phyloP scores from a whole-genome alignment of 2,329 filamentous ascomycete genomes.

The Lasiodiplodia sp. region DNA sequence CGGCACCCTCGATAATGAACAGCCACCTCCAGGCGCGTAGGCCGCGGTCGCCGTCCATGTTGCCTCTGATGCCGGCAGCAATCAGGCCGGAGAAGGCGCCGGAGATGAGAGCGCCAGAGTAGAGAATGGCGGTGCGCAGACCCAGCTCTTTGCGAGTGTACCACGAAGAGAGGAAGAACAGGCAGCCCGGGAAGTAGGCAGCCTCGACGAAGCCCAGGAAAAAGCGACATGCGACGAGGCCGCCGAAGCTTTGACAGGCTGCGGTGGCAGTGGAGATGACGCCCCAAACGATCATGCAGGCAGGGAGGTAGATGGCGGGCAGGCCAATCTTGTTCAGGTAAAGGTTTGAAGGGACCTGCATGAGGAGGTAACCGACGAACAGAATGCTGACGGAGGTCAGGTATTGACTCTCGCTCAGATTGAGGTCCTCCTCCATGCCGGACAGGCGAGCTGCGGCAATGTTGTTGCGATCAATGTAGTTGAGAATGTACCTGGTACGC shows the following conservation, averaged over 20 bases:
- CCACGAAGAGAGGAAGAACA: slow-evolving; percentile 71
- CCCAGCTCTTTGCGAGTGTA: slow-evolving; percentile 74
- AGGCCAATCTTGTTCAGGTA: slow-evolving; percentile 51
- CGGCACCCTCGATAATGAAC: slow-evolving; percentile 35
- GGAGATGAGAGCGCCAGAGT: slow-evolving; percentile 72
- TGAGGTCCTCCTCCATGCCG: slow-evolving; percentile 68
- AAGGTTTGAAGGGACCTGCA: slow-evolving; percentile 58
- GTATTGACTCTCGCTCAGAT: slow-evolving; percentile 65
- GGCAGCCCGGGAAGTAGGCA: slow-evolving; percentile 62
- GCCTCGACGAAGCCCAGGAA: slow-evolving; percentile 63
- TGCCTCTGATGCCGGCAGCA: slow-evolving; percentile 67
- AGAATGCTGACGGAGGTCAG: slow-evolving; percentile 61
- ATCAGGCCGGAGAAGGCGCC: slow-evolving; percentile 74
- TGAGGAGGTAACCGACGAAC: slow-evolving; percentile 64
- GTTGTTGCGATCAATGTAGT: slow-evolving; percentile 75
- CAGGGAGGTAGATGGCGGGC: slow-evolving; percentile 50
- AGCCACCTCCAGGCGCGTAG: slow-evolving; percentile 62
- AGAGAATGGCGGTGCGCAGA: slow-evolving; percentile 70
- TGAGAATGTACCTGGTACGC: slow-evolving; percentile 75
- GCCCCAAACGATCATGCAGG: slow-evolving; percentile 53
- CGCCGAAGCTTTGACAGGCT: slow-evolving; percentile 53
- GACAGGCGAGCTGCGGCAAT: slow-evolving; percentile 70
- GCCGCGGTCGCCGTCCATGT: slow-evolving; percentile 66
- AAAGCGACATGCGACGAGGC: slow-evolving; percentile 58
- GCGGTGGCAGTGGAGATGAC: slow-evolving; percentile 49